phyloP scores from a whole-genome alignment of 352 stramenopile species.

The Phytophthora podocarpi region DNA sequence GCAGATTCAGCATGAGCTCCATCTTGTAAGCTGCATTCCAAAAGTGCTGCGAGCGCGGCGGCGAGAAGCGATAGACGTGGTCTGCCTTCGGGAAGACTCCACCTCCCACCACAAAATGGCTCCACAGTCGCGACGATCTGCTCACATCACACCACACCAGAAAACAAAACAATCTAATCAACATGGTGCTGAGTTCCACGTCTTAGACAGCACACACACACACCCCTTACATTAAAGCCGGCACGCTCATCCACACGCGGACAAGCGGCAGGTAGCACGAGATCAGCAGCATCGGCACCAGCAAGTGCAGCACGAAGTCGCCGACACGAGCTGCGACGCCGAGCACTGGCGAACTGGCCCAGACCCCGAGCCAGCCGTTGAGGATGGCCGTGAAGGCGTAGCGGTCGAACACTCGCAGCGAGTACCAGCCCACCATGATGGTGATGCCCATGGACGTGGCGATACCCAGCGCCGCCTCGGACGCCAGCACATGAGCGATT shows the following conservation, averaged over 20 bases:
- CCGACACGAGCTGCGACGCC: slow-evolving; percentile 59
- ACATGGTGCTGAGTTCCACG: too few species aligned
- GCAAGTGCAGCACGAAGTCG: slow-evolving; percentile 70
- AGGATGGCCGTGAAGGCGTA: slow-evolving; percentile 76
- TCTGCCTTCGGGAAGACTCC: slow-evolving; percentile 77
- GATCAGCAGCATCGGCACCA: slow-evolving; percentile 76
- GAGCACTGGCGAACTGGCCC: slow-evolving; percentile 70
- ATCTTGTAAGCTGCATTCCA: slow-evolving; percentile 84
- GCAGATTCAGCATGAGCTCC: slow-evolving; percentile 78
- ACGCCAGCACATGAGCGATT: slow-evolving; percentile 54
- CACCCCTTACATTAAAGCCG: slow-evolving; percentile 57
- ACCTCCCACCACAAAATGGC: slow-evolving; percentile 70
- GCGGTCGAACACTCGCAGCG: slow-evolving; percentile 79
- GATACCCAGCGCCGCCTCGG: slow-evolving; percentile 67
- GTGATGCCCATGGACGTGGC: slow-evolving; percentile 83
- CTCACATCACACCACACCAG: background rate
- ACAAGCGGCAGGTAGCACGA: slow-evolving; percentile 79
- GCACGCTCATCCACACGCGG: slow-evolving; percentile 83
- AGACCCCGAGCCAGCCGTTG: slow-evolving; percentile 78
- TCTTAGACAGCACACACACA: too few species aligned
- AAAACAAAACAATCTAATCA: slow-evolving; percentile 1
- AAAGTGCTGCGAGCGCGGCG: slow-evolving; percentile 73
- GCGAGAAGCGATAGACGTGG: slow-evolving; percentile 80
- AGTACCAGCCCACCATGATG: slow-evolving; percentile 89
- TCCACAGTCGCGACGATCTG: slow-evolving; percentile 79